Conservation (phyloP, 805 yeast genomes). For the Kockiozyma suomiensis region DNA sequence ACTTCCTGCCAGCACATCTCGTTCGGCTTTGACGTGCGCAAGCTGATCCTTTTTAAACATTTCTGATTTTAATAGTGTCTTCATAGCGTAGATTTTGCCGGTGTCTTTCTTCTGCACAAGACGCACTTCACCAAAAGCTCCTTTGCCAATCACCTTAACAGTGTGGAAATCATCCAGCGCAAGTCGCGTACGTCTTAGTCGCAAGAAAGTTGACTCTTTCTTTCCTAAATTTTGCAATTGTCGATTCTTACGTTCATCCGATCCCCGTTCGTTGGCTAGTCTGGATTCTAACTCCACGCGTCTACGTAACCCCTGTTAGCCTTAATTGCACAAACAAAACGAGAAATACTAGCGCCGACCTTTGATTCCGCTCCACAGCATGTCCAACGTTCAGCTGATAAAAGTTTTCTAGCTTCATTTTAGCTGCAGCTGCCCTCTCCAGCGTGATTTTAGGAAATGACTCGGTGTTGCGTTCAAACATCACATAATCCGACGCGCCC, state of each 20-base stretch:
- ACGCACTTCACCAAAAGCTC: constrained; percentile 97
- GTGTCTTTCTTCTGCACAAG: constrained; percentile 91
- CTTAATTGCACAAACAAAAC: not conserved
- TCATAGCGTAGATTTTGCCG: constrained; percentile 93
- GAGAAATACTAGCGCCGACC: constrained; percentile 44
- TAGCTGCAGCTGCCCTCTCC: constrained; percentile 82
- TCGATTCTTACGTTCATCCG: constrained; percentile 83
- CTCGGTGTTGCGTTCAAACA: constrained; percentile 83
- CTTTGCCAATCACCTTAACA: constrained; percentile 91
- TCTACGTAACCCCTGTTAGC: constrained; percentile 22
- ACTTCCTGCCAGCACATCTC: constrained; percentile 90
- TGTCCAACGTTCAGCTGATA: constrained; percentile 84
- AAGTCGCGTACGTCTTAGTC: constrained; percentile 81
- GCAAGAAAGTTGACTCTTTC: constrained; percentile 82
- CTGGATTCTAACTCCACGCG: constrained; percentile 80
- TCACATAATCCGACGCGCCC: constrained; percentile 53
- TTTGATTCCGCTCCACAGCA: constrained; percentile 93
- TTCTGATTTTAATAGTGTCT: constrained; percentile 83
- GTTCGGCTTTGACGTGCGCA: constrained; percentile 93
- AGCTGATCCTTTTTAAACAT: constrained; percentile 94
- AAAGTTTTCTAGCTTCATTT: constrained; percentile 78
- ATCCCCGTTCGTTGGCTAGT: constrained; percentile 66
- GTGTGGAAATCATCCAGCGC: constrained; percentile 83
- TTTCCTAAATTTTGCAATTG: constrained; percentile 81
- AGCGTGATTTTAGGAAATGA: constrained; percentile 70